A percentile compares a stretch with the other conserved stretches of the same genome.
phyloP scores from a whole-genome alignment of 768 basidiomycete species.

The Boletus vermiculosoides region DNA sequence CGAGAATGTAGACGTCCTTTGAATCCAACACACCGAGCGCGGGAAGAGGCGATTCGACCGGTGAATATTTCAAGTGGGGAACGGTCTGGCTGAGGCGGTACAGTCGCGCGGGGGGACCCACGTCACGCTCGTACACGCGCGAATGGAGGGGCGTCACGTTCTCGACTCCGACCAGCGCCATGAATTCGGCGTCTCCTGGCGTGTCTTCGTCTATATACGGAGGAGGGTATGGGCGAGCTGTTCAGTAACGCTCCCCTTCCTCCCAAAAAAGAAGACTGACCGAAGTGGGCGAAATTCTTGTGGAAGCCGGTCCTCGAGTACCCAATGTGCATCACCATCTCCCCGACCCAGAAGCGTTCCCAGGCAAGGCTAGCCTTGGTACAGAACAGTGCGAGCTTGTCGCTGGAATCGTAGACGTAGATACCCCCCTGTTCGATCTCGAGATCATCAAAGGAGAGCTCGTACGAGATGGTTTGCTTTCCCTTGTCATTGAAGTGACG shows the following conservation, averaged over 20 bases:
- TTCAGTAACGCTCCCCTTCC: not conserved
- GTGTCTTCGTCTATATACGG: conserved; percentile 48
- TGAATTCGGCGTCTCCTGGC: conserved; percentile 46
- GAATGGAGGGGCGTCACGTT: conserved; percentile 16
- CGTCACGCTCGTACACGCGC: conserved; percentile 3
- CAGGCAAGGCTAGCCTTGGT: conserved; percentile 50
- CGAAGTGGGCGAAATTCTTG: conserved; percentile 48
- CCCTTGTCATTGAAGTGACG: not conserved
- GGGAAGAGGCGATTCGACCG: conserved; percentile 24
- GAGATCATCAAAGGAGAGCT: conserved; percentile 43
- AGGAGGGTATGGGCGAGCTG: not conserved
- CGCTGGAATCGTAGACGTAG: conserved; percentile 59
- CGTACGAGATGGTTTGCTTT: conserved; percentile 42
- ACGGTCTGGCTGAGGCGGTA: conserved; percentile 46
- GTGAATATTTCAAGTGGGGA: conserved; percentile 39
- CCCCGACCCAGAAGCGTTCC: conserved; percentile 60
- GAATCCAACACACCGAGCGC: conserved; percentile 40
- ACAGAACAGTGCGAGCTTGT: conserved; percentile 53
- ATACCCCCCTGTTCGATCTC: conserved; percentile 56
- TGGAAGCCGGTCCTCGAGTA: conserved; percentile 38
- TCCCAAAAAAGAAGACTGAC: conserved; percentile 29
- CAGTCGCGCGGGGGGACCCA: conserved; percentile 29
- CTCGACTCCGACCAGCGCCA: conserved; percentile 43
- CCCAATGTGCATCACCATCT: conserved; percentile 51
- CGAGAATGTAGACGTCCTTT: conserved; percentile 52